These are phyloP conservation scores for Leptographium flavum DNA, from an alignment of 2,329 filamentous ascomycete genomes.

Conservation along the genomic window DNA sequence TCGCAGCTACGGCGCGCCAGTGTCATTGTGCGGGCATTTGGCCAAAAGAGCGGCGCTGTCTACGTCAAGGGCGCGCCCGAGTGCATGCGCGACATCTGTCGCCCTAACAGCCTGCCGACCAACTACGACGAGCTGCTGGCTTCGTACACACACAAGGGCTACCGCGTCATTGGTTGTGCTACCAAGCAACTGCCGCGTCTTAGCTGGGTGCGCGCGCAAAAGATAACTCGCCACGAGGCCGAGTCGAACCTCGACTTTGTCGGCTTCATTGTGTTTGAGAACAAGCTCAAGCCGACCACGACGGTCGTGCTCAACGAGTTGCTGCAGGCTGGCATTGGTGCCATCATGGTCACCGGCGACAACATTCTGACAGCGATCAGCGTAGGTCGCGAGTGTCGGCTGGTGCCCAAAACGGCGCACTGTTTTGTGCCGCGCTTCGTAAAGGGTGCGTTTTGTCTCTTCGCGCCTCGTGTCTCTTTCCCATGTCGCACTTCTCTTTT, in stretches of 20 bases:
- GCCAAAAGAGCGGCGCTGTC: slow-evolving; percentile 67
- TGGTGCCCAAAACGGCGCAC: slow-evolving; percentile 68
- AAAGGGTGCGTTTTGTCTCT: slow-evolving; percentile 36
- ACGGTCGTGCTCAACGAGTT: slow-evolving; percentile 71
- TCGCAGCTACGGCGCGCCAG: slow-evolving; percentile 85
- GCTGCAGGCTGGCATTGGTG: slow-evolving; percentile 66
- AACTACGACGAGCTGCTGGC: slow-evolving; percentile 84
- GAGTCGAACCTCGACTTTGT: slow-evolving; percentile 76
- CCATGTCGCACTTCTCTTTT: too few species aligned
- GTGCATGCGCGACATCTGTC: slow-evolving; percentile 89
- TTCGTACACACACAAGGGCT: slow-evolving; percentile 90
- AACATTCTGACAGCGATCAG: slow-evolving; percentile 96
- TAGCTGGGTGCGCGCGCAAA: slow-evolving; percentile 88
- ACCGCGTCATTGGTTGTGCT: slow-evolving; percentile 90
- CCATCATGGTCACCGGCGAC: slow-evolving; percentile 95
- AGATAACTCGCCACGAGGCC: slow-evolving; percentile 76
- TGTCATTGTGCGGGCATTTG: slow-evolving; percentile 81
- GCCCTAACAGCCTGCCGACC: slow-evolving; percentile 64
- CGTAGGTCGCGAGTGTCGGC: slow-evolving; percentile 76
- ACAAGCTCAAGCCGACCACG: slow-evolving; percentile 87
- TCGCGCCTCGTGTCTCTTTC: too few species aligned
- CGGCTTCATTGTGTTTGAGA: slow-evolving; percentile 97
- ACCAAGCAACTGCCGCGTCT: slow-evolving; percentile 77
- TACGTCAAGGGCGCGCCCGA: slow-evolving; percentile 96
- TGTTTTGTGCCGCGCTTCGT: slow-evolving; percentile 88